Conservation (phyloP, 2,329 filamentous ascomycete species). For the Phaeosphaeriaceae sp. region DNA sequence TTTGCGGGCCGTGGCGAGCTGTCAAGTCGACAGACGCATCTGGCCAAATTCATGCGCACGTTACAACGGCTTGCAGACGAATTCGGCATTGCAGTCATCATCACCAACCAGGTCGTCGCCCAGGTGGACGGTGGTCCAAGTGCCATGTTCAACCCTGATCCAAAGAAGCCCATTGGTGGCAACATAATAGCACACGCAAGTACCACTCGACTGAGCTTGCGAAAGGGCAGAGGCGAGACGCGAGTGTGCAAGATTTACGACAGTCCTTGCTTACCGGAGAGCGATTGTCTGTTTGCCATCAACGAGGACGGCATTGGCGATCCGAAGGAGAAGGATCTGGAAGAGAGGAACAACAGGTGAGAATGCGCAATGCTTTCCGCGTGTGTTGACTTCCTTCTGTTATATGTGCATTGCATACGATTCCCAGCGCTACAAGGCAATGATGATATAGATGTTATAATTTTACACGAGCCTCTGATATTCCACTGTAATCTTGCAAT, state of each 20-base stretch:
- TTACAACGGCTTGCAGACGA: slow-evolving; percentile 77
- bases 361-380: slow-evolving; percentile 10
- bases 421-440: neutral
- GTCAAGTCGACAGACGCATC: slow-evolving; percentile 87
- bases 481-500: neutral
- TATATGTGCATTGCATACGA: neutral
- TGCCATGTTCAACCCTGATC: slow-evolving; percentile 98
- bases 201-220: slow-evolving; percentile 91
- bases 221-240: slow-evolving; percentile 94
- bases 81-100: slow-evolving; percentile 97
- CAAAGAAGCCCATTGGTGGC: slow-evolving; percentile 98
- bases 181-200: slow-evolving; percentile 99
- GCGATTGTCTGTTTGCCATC: slow-evolving; percentile 95
- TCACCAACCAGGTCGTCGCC: slow-evolving; percentile 98
- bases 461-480: neutral
- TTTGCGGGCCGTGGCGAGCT: slow-evolving; percentile 97
- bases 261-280: slow-evolving; percentile 94
- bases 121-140: slow-evolving; percentile 96
- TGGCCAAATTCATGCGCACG: slow-evolving; percentile 87
- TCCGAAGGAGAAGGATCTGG: slow-evolving; percentile 91
- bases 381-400: slow-evolving; percentile 16
- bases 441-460: neutral
- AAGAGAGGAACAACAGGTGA: slow-evolving; percentile 62
- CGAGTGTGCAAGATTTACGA: slow-evolving; percentile 99
- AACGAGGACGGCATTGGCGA: slow-evolving; percentile 97